phyloP scores from a whole-genome alignment of 2,329 filamentous ascomycete species.

The Chaetomium sp. region DNA sequence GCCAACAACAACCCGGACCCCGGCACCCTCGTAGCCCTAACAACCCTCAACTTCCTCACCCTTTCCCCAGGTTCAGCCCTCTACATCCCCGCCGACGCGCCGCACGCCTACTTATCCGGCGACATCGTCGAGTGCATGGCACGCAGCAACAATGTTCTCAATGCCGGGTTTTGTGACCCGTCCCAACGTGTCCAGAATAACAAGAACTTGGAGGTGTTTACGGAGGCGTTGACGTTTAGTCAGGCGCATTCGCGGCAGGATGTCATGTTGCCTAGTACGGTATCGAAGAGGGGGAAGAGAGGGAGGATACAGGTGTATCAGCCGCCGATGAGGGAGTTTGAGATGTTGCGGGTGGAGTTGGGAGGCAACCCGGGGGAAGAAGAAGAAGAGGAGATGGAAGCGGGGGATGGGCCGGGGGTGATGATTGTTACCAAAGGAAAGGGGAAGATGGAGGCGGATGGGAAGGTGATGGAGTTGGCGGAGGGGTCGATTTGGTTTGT shows the following conservation, averaged over 20 bases:
- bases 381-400: constrained; percentile 51
- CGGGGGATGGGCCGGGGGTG: constrained; percentile 55
- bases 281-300: constrained; percentile 44
- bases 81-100: constrained; percentile 66
- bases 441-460: constrained; percentile 50
- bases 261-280: constrained; percentile 44
- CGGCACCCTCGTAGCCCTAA: constrained; percentile 60
- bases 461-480: constrained; percentile 45
- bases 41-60: constrained; percentile 68
- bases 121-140: constrained; percentile 79
- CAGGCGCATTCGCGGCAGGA: constrained; percentile 52
- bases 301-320: constrained; percentile 58
- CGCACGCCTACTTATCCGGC: constrained; percentile 66
- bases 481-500: constrained; percentile 63
- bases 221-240: constrained; percentile 53
- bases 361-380: constrained; percentile 31
- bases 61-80: constrained; percentile 60
- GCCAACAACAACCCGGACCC: too few species aligned
- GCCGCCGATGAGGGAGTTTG: constrained; percentile 66
- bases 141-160: constrained; percentile 66
- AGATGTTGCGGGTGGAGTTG: constrained; percentile 57
- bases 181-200: constrained; percentile 41
- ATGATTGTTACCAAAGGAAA: constrained; percentile 55
- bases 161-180: constrained; percentile 65
- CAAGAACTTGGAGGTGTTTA: constrained; percentile 59